Evolutionary conservation across 495 filamentous ascomycete genomes (phyloP), one percentile per base, ranked within the genome.

Genomic region (Neurospora sublineolata): DNA sequence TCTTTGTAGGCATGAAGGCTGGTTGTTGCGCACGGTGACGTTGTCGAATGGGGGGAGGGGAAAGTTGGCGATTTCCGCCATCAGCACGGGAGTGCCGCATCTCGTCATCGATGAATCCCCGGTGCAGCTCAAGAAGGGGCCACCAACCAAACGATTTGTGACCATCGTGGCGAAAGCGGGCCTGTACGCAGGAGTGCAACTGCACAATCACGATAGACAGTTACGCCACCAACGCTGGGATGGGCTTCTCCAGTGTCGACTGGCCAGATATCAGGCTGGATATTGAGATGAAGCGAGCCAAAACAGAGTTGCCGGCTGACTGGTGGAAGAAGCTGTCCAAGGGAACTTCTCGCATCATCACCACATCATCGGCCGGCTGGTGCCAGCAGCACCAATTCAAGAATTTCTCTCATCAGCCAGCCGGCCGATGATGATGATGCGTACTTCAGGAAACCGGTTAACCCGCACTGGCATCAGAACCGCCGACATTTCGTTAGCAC

Each of bases 361-460:
- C 33, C 33, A 36, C 33, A 36, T 36, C 33, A 36, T 36, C 33
- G 33, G 33, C 33, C 33, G 33, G 33, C 33, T 36, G 33, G 33
- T 36, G n/a, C n/a, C n/a, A n/a, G n/a, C n/a, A n/a, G n/a, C n/a
- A n/a, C 37, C 42, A 42, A 20, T 70, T 73, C 46, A 76, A 75
- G 69, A 76, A 76, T 42, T 80, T 79, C 36, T 91, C 92, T 9
- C 37, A 37, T 37, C 76, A 89, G 94, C 80, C 91, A 94, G 81
- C 86, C 90, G 18, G 87, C 88, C 68, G 92, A 92, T 71, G 93
- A 96, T 73, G 94, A 97, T 72, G 92, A 92, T 68, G 91, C 95
- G 20, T 99, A 99, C 80, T 95, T 98, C 80, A 89, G 95, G 27
- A 94, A 97, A 77, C 95, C 94, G 3, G 92, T 98, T 69, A 99